Conservation (phyloP, 106 monocot genomes). For the Dioscorea dumetorum region DNA sequence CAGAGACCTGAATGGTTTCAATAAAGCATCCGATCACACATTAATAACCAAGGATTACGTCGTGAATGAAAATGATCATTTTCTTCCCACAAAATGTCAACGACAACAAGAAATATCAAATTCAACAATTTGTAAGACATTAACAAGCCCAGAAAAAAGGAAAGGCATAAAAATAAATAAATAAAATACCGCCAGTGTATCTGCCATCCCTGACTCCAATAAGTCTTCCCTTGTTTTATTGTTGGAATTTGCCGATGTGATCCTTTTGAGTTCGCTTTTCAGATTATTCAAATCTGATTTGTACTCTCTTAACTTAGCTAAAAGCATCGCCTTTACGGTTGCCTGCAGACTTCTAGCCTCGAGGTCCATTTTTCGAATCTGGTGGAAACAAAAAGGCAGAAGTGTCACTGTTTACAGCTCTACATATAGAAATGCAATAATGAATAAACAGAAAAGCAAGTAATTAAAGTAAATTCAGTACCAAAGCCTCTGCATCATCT, state of each 20-base stretch:
- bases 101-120: no score
- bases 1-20: constrained; percentile 29
- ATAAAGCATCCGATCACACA: no score
- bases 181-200: constrained; percentile 15
- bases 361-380: constrained; percentile 41
- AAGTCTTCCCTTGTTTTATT: constrained; percentile 22
- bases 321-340: constrained; percentile 25
- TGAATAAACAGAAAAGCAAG: not conserved
- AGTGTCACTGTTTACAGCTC: no score
- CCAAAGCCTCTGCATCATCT: constrained; percentile 18
- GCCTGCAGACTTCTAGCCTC: constrained; percentile 37
- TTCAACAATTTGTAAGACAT: no score
- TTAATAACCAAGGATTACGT: no score
- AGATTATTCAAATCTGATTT: constrained; percentile 45
- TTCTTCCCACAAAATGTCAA: no score
- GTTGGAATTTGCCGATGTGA: constrained; percentile 10
- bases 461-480: not conserved
- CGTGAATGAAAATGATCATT: no score
- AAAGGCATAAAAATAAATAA: not conserved
- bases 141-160: not conserved
- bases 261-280: constrained; percentile 37
- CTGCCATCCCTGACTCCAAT: constrained; percentile 29
- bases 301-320: constrained; percentile 33
- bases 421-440: not conserved
- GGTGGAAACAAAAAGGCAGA: not conserved